Conservation (phyloP, 2,329 filamentous ascomycete genomes). For the Alternaria triticimaculans region DNA sequence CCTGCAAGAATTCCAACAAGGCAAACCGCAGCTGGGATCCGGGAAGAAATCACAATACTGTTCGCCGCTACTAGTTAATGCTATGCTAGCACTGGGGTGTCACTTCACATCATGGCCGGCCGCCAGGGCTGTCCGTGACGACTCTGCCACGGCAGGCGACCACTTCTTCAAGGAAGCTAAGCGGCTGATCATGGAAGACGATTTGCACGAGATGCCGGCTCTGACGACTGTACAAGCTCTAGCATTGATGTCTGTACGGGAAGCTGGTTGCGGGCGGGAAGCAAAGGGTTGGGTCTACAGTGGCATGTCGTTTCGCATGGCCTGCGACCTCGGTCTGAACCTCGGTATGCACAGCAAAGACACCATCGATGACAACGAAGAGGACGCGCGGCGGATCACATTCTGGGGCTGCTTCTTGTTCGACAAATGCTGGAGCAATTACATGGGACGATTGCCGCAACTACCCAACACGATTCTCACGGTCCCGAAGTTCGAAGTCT, state of each 20-base stretch:
- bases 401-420: constrained; percentile 99
- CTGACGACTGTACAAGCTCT: constrained; percentile 92
- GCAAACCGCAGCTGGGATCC: constrained; percentile 62
- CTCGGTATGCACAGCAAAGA: constrained; percentile 67
- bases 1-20: constrained; percentile 80
- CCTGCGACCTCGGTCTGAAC: constrained; percentile 89
- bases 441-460: constrained; percentile 89
- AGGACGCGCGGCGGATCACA: constrained; percentile 87
- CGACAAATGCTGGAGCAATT: constrained; percentile 99
- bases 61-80: constrained; percentile 87
- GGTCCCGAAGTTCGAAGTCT: constrained; percentile 88
- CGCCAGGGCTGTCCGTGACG: constrained; percentile 72
- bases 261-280: constrained; percentile 92
- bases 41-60: constrained; percentile 74
- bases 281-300: constrained; percentile 98
- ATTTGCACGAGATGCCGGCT: constrained; percentile 88
- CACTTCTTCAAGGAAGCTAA: constrained; percentile 97
- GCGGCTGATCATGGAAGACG: constrained; percentile 84
- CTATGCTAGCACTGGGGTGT: constrained; percentile 90
- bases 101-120: constrained; percentile 84
- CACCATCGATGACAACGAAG: constrained; percentile 76
- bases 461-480: constrained; percentile 80
- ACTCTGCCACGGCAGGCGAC: constrained; percentile 87
- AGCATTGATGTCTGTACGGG: constrained; percentile 93
- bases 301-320: constrained; percentile 98